Percentiles rank a stretch among this genome's conserved stretches.
These are phyloP conservation scores for Penicillium sp. DNA, from an alignment of 2,329 filamentous ascomycete species.

Conservation along the genomic window DNA sequence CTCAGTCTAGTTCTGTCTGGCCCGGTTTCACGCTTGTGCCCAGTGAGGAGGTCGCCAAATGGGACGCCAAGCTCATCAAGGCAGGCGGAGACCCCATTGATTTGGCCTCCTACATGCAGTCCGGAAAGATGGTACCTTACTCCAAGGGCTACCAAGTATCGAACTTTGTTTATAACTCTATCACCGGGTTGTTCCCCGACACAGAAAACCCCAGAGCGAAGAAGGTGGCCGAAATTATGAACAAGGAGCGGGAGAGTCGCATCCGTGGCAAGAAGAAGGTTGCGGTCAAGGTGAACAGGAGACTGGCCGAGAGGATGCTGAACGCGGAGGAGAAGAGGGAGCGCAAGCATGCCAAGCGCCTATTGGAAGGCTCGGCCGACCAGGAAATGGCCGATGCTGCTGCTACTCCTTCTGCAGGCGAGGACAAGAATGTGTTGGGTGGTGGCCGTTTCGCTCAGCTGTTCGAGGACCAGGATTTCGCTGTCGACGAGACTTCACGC, in stretches of 20 bases:
- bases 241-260: constrained; percentile 91
- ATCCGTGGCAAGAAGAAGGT: constrained; percentile 95
- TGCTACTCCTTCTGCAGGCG: constrained; percentile 19
- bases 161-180: constrained; percentile 79
- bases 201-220: constrained; percentile 63
- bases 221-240: constrained; percentile 85
- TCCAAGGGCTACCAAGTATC: constrained; percentile 78
- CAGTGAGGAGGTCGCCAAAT: constrained; percentile 74
- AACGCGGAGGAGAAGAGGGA: constrained; percentile 60
- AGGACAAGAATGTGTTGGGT: constrained; percentile 66
- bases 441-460: constrained; percentile 85
- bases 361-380: constrained; percentile 59
- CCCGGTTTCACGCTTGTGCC: constrained; percentile 99
- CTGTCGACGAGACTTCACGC: constrained; percentile 81
- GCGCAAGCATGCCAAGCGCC: constrained; percentile 44
- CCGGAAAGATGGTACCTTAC: constrained; percentile 11
- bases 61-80: constrained; percentile 54
- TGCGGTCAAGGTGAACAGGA: constrained; percentile 79
- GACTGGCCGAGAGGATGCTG: constrained; percentile 61
- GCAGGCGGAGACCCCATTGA: constrained; percentile 61
- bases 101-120: constrained; percentile 96
- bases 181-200: constrained; percentile 6
- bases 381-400: constrained; percentile 41
- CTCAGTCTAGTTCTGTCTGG: constrained; percentile 71
- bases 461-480: constrained; percentile 91